Evolutionary conservation across 2,329 filamentous ascomycete genomes (phyloP).

Genomic region (Plenodomus biglobosus): DNA sequence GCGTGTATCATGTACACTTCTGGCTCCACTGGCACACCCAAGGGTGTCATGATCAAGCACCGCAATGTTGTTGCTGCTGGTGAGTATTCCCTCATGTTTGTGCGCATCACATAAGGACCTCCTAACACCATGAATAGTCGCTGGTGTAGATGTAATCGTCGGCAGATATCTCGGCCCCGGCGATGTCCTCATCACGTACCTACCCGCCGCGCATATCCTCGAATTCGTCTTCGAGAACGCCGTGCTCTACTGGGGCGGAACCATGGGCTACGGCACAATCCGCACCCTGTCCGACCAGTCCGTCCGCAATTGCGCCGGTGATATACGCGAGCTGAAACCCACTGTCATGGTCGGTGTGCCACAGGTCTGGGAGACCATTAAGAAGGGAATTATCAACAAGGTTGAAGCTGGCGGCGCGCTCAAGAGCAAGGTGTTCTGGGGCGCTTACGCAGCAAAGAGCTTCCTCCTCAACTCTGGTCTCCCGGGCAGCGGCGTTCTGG

Average conservation of each 20-base stretch:
- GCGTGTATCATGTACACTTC: slow-evolving; percentile 85
- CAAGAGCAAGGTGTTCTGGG: slow-evolving; percentile 77
- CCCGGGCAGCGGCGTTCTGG: slow-evolving; percentile 70
- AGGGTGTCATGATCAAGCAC: slow-evolving; percentile 84
- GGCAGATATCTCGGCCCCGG: slow-evolving; percentile 74
- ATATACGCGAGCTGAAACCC: slow-evolving; percentile 88
- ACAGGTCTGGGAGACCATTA: slow-evolving; percentile 95
- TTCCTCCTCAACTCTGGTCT: slow-evolving; percentile 63
- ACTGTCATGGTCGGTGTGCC: slow-evolving; percentile 93
- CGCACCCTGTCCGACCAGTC: slow-evolving; percentile 84
- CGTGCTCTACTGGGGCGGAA: slow-evolving; percentile 84
- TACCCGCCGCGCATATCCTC: slow-evolving; percentile 93
- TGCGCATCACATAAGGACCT: neutral
- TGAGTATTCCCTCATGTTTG: slow-evolving; percentile 48
- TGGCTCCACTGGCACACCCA: slow-evolving; percentile 84
- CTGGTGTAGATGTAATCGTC: slow-evolving; percentile 77
- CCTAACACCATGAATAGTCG: slow-evolving; percentile 51
- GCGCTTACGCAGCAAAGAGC: slow-evolving; percentile 61
- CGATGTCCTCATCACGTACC: slow-evolving; percentile 83
- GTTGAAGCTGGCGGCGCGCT: slow-evolving; percentile 72
- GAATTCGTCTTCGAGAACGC: slow-evolving; percentile 96
- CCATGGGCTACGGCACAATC: slow-evolving; percentile 89
- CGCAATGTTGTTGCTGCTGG: slow-evolving; percentile 75
- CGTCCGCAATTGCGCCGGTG: slow-evolving; percentile 86
- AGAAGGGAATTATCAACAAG: slow-evolving; percentile 85